Evolutionary conservation across 805 yeast genomes (phyloP).

Genomic region (Naumovozyma dairenensis): DNA sequence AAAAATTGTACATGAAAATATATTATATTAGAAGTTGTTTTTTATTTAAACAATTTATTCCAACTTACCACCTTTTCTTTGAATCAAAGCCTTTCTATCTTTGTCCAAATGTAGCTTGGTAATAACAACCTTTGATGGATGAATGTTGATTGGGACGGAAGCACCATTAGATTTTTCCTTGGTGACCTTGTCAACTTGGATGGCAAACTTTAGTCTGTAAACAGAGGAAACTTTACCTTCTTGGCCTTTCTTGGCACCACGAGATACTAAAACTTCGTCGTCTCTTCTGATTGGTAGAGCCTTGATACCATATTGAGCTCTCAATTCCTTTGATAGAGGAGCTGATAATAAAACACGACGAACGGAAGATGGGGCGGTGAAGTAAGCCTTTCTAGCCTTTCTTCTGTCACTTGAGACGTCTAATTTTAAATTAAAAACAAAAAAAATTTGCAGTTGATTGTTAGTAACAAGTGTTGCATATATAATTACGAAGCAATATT

Average conservation of each 20-base stretch:
- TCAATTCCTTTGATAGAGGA: slow-evolving; percentile 96
- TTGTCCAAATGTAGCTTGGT: slow-evolving; percentile 96
- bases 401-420: slow-evolving; percentile 99
- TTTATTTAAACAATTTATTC: slow-evolving; percentile 44
- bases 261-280: slow-evolving; percentile 88
- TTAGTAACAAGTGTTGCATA: too few species aligned
- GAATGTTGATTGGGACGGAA: slow-evolving; percentile 89
- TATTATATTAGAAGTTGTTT: too few species aligned
- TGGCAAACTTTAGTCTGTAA: slow-evolving; percentile 94
- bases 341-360: slow-evolving; percentile 94
- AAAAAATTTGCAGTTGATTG: slow-evolving; percentile 15
- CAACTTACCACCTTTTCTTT: slow-evolving; percentile 94
- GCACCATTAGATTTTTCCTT: slow-evolving; percentile 97
- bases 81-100: slow-evolving; percentile 95
- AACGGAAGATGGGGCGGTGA: slow-evolving; percentile 90
- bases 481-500: too few species aligned
- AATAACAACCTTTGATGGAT: slow-evolving; percentile 97
- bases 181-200: slow-evolving; percentile 93
- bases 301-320: slow-evolving; percentile 91
- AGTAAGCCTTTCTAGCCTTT: slow-evolving; percentile 99
- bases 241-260: slow-evolving; percentile 98
- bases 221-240: slow-evolving; percentile 96
- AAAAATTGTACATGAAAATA: too few species aligned
- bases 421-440: slow-evolving; percentile 18
- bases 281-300: slow-evolving; percentile 95